Evolutionary conservation across 2,329 filamentous ascomycete species (phyloP), one percentile per base, ranked within the genome.

Genomic region (Clonostachys rosea): DNA sequence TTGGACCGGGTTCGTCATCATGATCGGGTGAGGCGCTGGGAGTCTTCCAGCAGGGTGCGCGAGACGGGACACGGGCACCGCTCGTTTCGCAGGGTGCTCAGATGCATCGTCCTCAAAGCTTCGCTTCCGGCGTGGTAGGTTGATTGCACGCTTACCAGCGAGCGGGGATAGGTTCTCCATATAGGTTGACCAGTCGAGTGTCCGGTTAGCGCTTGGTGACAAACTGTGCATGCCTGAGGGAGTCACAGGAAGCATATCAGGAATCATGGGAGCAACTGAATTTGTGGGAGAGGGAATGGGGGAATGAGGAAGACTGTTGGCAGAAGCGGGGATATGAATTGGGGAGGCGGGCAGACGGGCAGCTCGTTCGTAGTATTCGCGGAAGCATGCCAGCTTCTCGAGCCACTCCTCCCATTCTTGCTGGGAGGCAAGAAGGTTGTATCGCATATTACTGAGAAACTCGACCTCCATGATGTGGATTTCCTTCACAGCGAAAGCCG

Each of bases 391-490:
- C 47, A 97, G 74, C 64, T 91, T 91, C 51, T 76, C 73, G 59
- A 96, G 84, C 94, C 94, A 97, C 46, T 84, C 79, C 43, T 83
- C 78, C 94, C 94, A 99, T 63, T 96, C 82, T 46, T 83, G 78
- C 61, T 90, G 85, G 5, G 91, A 95, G 5, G 89, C 90, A 62
- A 92, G 84, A 8, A 99, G 74, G 57, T 89, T 91, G 68, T 97
- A 99, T 59, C 92, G 84, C 86, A 99, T 95, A 67, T 97, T 97
- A 74, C 92, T 96, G 52, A 99, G 74, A 59, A 99, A 99, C 65
- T 99, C 94, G n/a, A 99, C 94, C 65, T 99, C 94, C 94, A 99
- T 99, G 41, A 96, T 87, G 64, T 99, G 94, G 45, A 99, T 96
- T 67, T 99, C 94, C 50, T 87, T 84, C 12, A 97, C 92, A 2